Conservation (phyloP, 2,329 filamentous ascomycete species). For the Clonostachys sp. region DNA sequence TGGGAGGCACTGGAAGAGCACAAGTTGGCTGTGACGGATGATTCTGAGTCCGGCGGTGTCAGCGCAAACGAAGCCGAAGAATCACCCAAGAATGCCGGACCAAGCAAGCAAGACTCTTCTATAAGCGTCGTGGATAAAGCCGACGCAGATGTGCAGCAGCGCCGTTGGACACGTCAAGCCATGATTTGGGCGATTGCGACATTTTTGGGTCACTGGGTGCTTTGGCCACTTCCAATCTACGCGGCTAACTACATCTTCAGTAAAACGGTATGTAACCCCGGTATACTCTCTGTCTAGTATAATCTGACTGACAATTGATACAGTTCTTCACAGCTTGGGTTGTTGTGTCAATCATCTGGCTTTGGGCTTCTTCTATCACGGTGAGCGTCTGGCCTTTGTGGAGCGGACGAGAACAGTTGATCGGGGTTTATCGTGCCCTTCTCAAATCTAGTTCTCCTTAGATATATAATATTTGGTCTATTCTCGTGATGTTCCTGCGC, state of each 20-base stretch:
- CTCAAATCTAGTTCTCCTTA: no score
- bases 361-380: constrained; percentile 61
- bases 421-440: no score
- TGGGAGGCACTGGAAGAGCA: constrained; percentile 34
- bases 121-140: constrained; percentile 15
- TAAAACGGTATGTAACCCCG: constrained; percentile 49
- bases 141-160: constrained; percentile 17
- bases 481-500: no score
- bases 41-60: constrained; percentile 15
- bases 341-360: constrained; percentile 51
- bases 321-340: constrained; percentile 73
- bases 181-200: constrained; percentile 21
- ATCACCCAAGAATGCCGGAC: no score
- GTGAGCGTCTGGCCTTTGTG: constrained; percentile 79
- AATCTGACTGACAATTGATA: no score
- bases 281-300: no score
- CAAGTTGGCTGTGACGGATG: not conserved
- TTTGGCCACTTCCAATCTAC: constrained; percentile 94
- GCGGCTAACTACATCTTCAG: constrained; percentile 73
- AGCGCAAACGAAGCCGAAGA: constrained; percentile 21
- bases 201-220: constrained; percentile 67
- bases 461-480: no score
- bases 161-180: constrained; percentile 39
- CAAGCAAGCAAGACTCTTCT: no score
- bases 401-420: constrained; percentile 47